These are phyloP conservation scores for Allantophomopsis lycopodina DNA, from an alignment of 2,329 filamentous ascomycete genomes.

Conservation along the genomic window DNA sequence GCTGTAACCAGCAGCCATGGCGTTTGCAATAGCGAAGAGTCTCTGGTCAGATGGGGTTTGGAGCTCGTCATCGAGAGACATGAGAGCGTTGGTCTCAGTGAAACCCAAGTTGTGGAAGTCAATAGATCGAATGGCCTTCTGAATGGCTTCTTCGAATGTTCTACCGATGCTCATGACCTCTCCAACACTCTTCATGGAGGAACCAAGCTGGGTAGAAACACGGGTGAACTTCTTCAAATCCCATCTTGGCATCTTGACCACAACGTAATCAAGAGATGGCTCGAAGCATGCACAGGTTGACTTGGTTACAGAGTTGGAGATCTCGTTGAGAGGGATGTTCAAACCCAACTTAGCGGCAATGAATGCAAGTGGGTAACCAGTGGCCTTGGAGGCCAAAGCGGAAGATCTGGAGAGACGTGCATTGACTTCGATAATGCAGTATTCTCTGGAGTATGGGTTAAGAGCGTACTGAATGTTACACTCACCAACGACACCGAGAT, in stretches of 20 bases:
- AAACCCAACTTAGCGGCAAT: constrained; percentile 95
- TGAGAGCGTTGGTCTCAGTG: constrained; percentile 78
- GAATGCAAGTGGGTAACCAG: constrained; percentile 89
- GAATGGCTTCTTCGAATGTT: constrained; percentile 95
- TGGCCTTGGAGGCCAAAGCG: constrained; percentile 90
- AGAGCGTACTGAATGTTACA: constrained; percentile 98
- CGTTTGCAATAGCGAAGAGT: constrained; percentile 93
- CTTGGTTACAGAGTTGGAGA: constrained; percentile 91
- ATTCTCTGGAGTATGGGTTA: constrained; percentile 89
- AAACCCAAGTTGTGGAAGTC: constrained; percentile 95
- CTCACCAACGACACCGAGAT: constrained; percentile 93
- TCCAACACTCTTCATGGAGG: constrained; percentile 98
- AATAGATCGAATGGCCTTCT: constrained; percentile 92
- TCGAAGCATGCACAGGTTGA: constrained; percentile 96
- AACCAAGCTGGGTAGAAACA: constrained; percentile 89
- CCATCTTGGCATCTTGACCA: constrained; percentile 98
- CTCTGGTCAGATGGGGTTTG: constrained; percentile 97
- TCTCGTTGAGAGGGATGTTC: constrained; percentile 88
- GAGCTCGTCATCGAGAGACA: constrained; percentile 91
- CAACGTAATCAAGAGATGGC: constrained; percentile 93
- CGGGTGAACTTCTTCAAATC: constrained; percentile 98
- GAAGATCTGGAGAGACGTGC: constrained; percentile 91
- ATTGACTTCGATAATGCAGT: constrained; percentile 99
- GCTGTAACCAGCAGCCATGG: constrained; percentile 86
- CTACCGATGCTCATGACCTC: constrained; percentile 98